These are phyloP conservation scores for Ensete glaucum DNA, from an alignment of 176 grass and related monocot species.

Conservation along the genomic window DNA sequence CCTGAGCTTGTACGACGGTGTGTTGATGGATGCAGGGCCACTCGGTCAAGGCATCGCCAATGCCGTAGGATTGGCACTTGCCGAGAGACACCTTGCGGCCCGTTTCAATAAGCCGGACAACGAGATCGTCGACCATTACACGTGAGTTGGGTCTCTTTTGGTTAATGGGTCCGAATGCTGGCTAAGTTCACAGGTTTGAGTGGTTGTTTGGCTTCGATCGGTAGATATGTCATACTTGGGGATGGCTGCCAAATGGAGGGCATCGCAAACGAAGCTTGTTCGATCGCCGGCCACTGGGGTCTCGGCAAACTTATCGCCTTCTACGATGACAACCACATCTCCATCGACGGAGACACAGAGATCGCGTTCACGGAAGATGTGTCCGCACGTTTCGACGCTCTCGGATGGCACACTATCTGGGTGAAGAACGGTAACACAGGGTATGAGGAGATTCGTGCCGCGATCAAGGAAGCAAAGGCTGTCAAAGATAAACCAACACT, in stretches of 20 bases:
- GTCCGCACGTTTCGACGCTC: slow-evolving; percentile 12
- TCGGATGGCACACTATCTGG: slow-evolving; percentile 61
- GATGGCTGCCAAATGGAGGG: slow-evolving; percentile 26
- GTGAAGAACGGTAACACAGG: slow-evolving; percentile 87
- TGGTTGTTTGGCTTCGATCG: background rate
- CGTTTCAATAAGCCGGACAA: slow-evolving; percentile 23
- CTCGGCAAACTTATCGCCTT: slow-evolving; percentile 58
- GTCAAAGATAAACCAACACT: slow-evolving; percentile 83
- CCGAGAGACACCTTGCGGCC: slow-evolving; percentile 12
- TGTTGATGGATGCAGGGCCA: slow-evolving; percentile 30
- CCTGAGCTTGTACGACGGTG: background rate
- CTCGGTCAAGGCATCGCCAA: slow-evolving; percentile 24
- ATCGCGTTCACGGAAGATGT: slow-evolving; percentile 26
- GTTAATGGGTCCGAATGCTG: background rate
- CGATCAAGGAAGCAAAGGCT: slow-evolving; percentile 76
- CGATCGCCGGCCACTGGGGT: slow-evolving; percentile 83
- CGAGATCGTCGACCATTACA: slow-evolving; percentile 21
- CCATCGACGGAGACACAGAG: slow-evolving; percentile 24
- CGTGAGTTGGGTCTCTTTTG: slow-evolving; percentile 32
- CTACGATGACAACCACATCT: slow-evolving; percentile 27
- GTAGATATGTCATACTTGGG: slow-evolving; percentile 46
- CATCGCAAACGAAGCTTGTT: slow-evolving; percentile 55
- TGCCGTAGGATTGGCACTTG: slow-evolving; percentile 23
- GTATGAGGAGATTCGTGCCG: slow-evolving; percentile 78
- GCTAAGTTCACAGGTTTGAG: background rate